Conservation (phyloP, 495 filamentous ascomycete genomes). For the Neurospora discreta region DNA sequence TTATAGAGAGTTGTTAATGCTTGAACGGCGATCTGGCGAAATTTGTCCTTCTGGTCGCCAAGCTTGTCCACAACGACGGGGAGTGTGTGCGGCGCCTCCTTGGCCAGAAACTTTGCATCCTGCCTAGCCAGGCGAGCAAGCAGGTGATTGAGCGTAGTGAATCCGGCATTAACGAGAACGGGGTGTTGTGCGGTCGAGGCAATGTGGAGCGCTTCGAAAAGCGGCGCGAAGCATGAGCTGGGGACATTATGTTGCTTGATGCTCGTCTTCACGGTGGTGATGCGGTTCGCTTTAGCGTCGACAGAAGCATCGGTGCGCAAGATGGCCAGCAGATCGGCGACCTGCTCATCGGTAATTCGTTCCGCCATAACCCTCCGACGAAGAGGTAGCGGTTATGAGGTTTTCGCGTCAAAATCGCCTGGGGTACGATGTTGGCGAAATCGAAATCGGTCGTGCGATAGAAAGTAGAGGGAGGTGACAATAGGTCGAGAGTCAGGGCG, state of each 20-base stretch:
- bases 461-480: not conserved
- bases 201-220: conserved; percentile 63
- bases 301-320: conserved; percentile 59
- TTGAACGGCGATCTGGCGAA: conserved; percentile 57
- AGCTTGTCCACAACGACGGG: conserved; percentile 74
- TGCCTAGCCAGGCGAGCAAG: conserved; percentile 74
- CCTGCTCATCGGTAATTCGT: conserved; percentile 50
- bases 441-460: not conserved
- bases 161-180: conserved; percentile 57
- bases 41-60: conserved; percentile 77
- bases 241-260: conserved; percentile 86
- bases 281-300: conserved; percentile 58
- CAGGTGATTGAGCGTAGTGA: conserved; percentile 77
- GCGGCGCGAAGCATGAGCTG: conserved; percentile 52
- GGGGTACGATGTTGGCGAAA: not conserved
- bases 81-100: conserved; percentile 52
- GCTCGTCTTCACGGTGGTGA: conserved; percentile 65
- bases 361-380: conserved; percentile 34
- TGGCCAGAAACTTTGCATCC: conserved; percentile 57
- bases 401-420: conserved; percentile 15
- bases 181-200: conserved; percentile 63
- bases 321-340: conserved; percentile 50
- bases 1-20: conserved; percentile 66
- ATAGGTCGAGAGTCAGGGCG: not conserved
- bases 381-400: conserved; percentile 9